phyloP scores from a whole-genome alignment of 768 basidiomycete genomes.

The Kwoniella europaea region DNA sequence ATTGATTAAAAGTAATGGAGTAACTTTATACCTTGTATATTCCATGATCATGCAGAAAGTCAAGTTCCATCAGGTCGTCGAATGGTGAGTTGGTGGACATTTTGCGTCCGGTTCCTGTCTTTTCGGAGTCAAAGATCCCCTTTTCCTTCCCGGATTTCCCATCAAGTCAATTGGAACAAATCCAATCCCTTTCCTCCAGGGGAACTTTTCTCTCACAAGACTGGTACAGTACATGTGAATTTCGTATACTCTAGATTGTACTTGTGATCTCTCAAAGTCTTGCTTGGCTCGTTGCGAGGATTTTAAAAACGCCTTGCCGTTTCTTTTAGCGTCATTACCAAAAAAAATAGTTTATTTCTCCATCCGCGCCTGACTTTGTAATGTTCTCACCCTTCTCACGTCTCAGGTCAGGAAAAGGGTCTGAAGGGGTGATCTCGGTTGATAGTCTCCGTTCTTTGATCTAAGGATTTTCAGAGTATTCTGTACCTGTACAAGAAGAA shows the following conservation, averaged over 20 bases:
- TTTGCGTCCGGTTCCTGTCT: neutral
- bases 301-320: neutral
- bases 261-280: neutral
- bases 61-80: too few species aligned
- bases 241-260: too few species aligned
- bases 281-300: neutral
- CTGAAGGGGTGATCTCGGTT: neutral
- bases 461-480: neutral
- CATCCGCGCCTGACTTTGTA: neutral
- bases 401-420: neutral
- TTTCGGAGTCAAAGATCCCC: neutral
- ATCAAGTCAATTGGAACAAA: neutral
- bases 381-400: neutral
- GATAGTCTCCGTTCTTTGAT: neutral
- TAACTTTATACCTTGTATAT: too few species aligned
- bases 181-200: neutral
- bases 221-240: too few species aligned
- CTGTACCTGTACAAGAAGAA: too few species aligned
- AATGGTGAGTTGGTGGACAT: neutral
- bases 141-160: neutral
- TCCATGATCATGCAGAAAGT: too few species aligned
- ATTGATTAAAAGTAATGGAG: neutral
- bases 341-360: too few species aligned
- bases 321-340: neutral
- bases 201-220: neutral